Evolutionary conservation across 2,329 filamentous ascomycete species (phyloP).

Genomic region (Verruconis gallopava): DNA sequence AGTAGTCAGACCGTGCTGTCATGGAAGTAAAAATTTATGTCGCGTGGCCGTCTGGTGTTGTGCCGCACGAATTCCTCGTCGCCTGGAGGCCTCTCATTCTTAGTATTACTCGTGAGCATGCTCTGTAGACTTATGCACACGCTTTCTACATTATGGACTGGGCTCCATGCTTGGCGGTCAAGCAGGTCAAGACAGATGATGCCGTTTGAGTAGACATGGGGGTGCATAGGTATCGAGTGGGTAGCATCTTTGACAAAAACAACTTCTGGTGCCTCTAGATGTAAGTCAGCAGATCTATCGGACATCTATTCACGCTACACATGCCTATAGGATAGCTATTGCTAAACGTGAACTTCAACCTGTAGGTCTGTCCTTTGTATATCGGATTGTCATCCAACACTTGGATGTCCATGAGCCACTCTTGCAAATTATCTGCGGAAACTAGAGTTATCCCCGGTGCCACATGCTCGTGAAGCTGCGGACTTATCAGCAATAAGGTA

Average conservation of each 20-base stretch:
- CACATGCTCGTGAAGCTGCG: conserved; percentile 42
- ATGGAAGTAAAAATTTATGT: conserved; percentile 91
- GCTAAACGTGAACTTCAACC: conserved; percentile 78
- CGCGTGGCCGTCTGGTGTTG: conserved; percentile 66
- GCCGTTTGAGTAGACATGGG: conserved; percentile 96
- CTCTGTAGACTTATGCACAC: conserved; percentile 96
- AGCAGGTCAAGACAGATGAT: conserved; percentile 96
- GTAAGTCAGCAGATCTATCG: conserved; percentile 1
- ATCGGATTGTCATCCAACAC: conserved; percentile 86
- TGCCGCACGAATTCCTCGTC: conserved; percentile 78
- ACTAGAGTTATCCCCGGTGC: conserved; percentile 65
- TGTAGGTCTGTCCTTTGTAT: conserved; percentile 67
- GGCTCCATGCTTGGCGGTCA: conserved; percentile 79
- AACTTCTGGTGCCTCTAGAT: conserved; percentile 81
- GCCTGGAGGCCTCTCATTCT: conserved; percentile 79
- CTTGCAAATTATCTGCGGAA: conserved; percentile 66
- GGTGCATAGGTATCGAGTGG: conserved; percentile 71
- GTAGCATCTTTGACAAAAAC: conserved; percentile 57
- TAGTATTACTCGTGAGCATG: conserved; percentile 92
- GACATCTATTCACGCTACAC: conserved; percentile 12
- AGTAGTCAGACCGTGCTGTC: conserved; percentile 49
- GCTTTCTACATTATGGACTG: conserved; percentile 92
- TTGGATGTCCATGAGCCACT: conserved; percentile 85
- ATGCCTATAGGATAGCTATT: conserved; percentile 80
- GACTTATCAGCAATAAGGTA: neutral